Percentiles rank a stretch among this genome's conserved stretches.
phyloP scores from a whole-genome alignment of 2,329 filamentous ascomycete species.

The Phialophora macrospora region DNA sequence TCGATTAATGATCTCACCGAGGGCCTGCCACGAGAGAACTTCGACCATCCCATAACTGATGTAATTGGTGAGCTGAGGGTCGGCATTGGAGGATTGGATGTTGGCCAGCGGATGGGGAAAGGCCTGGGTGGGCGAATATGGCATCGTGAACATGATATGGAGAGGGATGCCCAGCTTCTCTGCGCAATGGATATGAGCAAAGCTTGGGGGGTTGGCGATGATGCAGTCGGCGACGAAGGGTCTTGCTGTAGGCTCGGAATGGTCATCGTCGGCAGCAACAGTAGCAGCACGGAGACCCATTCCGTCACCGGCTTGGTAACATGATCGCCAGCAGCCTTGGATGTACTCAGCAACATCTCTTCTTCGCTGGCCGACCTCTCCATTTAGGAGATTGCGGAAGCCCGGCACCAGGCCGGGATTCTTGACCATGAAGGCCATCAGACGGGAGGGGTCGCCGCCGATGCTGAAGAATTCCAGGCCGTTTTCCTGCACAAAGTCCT shows the following conservation, averaged over 20 bases:
- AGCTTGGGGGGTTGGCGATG: conserved; percentile 79
- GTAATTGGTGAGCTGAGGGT: conserved; percentile 75
- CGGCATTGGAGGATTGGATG: conserved; percentile 74
- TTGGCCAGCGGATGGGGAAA: conserved; percentile 87
- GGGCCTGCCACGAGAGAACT: conserved; percentile 88
- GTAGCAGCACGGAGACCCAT: conserved; percentile 51
- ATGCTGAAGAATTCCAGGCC: conserved; percentile 76
- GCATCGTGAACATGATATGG: conserved; percentile 93
- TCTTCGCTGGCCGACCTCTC: conserved; percentile 74
- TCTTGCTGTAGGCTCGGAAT: conserved; percentile 51
- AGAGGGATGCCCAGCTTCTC: conserved; percentile 76
- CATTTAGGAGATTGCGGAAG: conserved; percentile 73
- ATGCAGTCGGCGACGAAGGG: conserved; percentile 86
- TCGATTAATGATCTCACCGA: conserved; percentile 87
- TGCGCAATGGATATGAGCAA: conserved; percentile 78
- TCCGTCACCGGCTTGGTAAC: conserved; percentile 56
- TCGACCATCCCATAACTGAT: conserved; percentile 83
- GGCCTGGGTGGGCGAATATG: conserved; percentile 80
- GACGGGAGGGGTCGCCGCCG: conserved; percentile 71
- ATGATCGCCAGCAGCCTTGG: conserved; percentile 73
- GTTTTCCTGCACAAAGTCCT: conserved; percentile 69
- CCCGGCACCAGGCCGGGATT: conserved; percentile 84
- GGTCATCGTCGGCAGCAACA: conserved; percentile 41
- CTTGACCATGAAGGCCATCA: conserved; percentile 91
- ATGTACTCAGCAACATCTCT: conserved; percentile 79